Conservation (phyloP, 768 basidiomycete genomes). For the Paxillus involutus region DNA sequence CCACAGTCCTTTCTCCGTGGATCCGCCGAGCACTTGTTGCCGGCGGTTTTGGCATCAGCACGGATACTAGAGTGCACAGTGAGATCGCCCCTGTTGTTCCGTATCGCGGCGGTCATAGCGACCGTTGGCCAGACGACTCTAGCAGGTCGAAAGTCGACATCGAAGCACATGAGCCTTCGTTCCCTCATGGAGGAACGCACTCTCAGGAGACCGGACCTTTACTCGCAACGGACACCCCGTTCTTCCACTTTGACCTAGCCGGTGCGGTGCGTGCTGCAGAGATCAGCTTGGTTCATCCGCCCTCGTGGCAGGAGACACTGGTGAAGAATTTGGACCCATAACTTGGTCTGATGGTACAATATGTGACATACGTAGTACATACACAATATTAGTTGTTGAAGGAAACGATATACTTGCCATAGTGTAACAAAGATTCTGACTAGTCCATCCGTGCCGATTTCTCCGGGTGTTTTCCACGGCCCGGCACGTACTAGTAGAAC, state of each 20-base stretch:
- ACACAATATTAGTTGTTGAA: not conserved
- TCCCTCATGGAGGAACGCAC: not conserved
- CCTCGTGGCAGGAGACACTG: slow-evolving; percentile 5
- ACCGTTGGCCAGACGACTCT: slow-evolving; percentile 14
- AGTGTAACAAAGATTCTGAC: no score
- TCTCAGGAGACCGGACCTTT: slow-evolving; percentile 30
- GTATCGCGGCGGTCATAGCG: slow-evolving; percentile 44
- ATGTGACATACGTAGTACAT: no score
- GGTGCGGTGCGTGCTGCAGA: slow-evolving; percentile 74
- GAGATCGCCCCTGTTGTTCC: slow-evolving; percentile 84
- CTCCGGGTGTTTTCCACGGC: slow-evolving; percentile 1
- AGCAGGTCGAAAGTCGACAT: slow-evolving; percentile 24
- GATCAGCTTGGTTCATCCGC: slow-evolving; percentile 21
- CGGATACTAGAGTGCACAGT: slow-evolving; percentile 37
- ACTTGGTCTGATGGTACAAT: not conserved
- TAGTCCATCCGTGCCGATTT: no score
- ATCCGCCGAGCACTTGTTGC: slow-evolving; percentile 85
- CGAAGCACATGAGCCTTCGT: slow-evolving; percentile 30
- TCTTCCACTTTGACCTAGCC: slow-evolving; percentile 88
- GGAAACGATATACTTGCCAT: not conserved
- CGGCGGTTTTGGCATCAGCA: slow-evolving; percentile 87
- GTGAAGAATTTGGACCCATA: slow-evolving; percentile 3
- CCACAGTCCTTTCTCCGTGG: slow-evolving; percentile 90
- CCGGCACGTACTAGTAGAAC: no score
- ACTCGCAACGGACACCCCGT: slow-evolving; percentile 61